Conservation (phyloP, 345 rosid genomes). For the Eucalyptus cloeziana region DNA sequence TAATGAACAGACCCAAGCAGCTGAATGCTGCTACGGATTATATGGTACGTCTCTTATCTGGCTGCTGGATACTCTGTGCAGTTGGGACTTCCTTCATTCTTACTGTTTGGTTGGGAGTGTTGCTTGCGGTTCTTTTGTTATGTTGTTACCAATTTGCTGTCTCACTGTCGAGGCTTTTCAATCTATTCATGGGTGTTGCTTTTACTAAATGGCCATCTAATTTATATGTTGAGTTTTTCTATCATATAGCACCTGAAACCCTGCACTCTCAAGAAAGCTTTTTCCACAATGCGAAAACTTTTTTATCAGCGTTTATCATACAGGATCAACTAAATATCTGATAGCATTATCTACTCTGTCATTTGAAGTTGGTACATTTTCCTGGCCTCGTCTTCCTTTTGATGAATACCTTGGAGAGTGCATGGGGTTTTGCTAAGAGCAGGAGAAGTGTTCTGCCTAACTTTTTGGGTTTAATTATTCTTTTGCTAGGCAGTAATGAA, state of each 20-base stretch:
- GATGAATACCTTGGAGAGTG: neutral
- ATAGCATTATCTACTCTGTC: neutral
- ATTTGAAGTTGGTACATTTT: neutral
- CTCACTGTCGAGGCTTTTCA: neutral
- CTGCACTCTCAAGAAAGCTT: neutral
- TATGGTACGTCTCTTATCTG: slow-evolving; percentile 34
- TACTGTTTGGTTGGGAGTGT: neutral
- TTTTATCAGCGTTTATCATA: neutral
- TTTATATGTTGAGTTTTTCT: neutral
- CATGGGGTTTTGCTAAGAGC: neutral
- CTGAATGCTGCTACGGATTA: slow-evolving; percentile 50
- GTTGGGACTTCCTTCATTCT: neutral
- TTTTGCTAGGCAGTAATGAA: neutral
- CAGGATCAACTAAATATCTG: neutral
- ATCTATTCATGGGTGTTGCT: neutral
- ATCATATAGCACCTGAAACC: neutral
- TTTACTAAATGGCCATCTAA: neutral
- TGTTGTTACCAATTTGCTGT: neutral
- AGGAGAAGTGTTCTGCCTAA: neutral
- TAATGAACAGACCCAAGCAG: slow-evolving; percentile 58
- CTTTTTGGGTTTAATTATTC: neutral
- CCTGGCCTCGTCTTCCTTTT: neutral
- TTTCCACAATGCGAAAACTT: neutral
- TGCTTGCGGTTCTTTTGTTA: neutral
- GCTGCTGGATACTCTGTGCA: neutral